Conservation (phyloP, 345 rosid genomes). For the Brassica rapa region DNA sequence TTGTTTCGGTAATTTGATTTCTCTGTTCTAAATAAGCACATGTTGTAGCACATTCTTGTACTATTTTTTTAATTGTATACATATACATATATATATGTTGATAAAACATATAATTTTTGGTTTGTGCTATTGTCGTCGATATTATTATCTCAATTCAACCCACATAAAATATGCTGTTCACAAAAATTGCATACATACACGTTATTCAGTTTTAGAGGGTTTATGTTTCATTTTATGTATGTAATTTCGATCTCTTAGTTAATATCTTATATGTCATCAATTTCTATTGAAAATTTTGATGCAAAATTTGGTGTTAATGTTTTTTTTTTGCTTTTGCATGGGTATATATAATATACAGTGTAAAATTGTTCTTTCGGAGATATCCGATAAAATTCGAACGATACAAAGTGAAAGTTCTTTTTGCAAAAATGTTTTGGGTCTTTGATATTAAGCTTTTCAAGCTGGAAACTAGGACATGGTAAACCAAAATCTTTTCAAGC, state of each 20-base stretch:
- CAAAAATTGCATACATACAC: neutral
- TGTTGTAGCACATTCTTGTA: neutral
- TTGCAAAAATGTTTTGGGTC: neutral
- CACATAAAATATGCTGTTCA: neutral
- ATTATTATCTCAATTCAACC: neutral
- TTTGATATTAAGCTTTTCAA: neutral
- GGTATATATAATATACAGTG: neutral
- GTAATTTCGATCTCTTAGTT: neutral
- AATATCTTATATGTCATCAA: neutral
- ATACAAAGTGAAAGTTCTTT: neutral
- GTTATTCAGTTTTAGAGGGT: neutral
- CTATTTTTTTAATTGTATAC: neutral
- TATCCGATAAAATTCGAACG: neutral
- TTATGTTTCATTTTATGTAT: neutral
- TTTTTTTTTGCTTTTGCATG: neutral
- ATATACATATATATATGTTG: neutral
- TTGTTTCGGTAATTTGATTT: neutral
- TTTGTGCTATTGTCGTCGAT: neutral
- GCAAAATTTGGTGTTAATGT: neutral
- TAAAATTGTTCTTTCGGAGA: too few species aligned
- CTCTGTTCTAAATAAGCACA: conserved; percentile 1
- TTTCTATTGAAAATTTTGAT: neutral
- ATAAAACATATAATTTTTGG: neutral
- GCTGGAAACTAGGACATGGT: neutral
- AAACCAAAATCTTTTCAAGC: neutral